Percentiles rank a stretch among this genome's conserved stretches.
Conservation (phyloP, 495 filamentous ascomycete species). For the Penicillium cinerascens region DNA sequence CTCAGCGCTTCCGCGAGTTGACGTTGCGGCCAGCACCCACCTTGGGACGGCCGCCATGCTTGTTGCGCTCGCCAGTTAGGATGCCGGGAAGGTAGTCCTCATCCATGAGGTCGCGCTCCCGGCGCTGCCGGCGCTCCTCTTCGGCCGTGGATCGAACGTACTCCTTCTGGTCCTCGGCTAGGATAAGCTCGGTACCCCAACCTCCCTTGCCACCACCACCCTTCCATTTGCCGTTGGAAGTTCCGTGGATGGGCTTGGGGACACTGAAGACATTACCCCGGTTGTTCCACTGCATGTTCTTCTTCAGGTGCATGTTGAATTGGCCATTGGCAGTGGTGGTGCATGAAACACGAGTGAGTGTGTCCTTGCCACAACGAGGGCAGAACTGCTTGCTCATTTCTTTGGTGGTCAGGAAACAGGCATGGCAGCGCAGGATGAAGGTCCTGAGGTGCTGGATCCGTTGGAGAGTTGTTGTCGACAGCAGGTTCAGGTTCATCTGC, state of each 20-base stretch:
- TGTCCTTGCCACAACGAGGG: slow-evolving; percentile 80
- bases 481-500: slow-evolving; percentile 88
- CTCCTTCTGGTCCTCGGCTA: slow-evolving; percentile 96
- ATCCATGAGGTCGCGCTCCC: slow-evolving; percentile 84
- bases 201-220: slow-evolving; percentile 80
- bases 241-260: slow-evolving; percentile 83
- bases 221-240: slow-evolving; percentile 67
- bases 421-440: slow-evolving; percentile 90
- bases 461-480: slow-evolving; percentile 67
- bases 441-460: slow-evolving; percentile 77
- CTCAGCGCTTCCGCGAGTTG: slow-evolving; percentile 71
- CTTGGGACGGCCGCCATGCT: slow-evolving; percentile 60
- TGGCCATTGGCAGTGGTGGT: slow-evolving; percentile 73
- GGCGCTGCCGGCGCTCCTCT: slow-evolving; percentile 57
- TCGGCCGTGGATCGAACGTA: slow-evolving; percentile 62
- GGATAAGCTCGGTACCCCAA: slow-evolving; percentile 78
- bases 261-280: slow-evolving; percentile 85
- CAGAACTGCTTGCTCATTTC: slow-evolving; percentile 93
- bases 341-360: slow-evolving; percentile 82
- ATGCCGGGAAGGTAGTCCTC: slow-evolving; percentile 88
- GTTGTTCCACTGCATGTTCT: slow-evolving; percentile 95
- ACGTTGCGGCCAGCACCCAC: slow-evolving; percentile 85
- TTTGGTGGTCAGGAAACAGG: slow-evolving; percentile 82
- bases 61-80: slow-evolving; percentile 70
- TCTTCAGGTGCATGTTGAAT: slow-evolving; percentile 86